Base-by-base conservation (phyloP, 2,329 filamentous ascomycete genomes). In the Colletotrichum coccodes region DNA sequence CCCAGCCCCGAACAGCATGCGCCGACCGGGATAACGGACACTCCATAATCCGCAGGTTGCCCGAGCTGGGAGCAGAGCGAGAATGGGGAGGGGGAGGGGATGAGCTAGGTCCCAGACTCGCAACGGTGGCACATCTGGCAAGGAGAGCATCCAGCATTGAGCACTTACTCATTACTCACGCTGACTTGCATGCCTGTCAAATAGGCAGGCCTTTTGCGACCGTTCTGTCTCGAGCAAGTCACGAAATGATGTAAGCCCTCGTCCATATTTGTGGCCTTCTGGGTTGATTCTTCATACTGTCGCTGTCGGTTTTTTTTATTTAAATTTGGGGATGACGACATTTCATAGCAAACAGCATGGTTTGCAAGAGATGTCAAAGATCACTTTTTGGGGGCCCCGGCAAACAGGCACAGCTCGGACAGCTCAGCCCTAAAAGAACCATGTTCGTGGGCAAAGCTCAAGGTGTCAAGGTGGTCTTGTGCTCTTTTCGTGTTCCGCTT, bases 381-480 rank as follows among this genome's bases (percentile, higher is more conserved):
- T 46, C 32, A 23, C 47, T 53, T 36, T 32, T 44, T 34, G n/a
- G 3, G 36, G 26, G n/a, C 40, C 42, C 44, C 59, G 34, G 26
- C 50, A 18, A 57, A 36, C 30, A 32, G 60, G 65, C 47, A 40
- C 60, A 60, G 53, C 60, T 59, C 54, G 44, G 53, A 34, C 38
- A 68, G 38, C 65, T 68, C 65, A 68, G 65, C 65, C 65, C 65
- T 64, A 68, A 60, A 28, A 40, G 38, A 65, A 68, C 60, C 65
- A 54, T 65, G 53, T 56, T 44, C 18, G 38, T 18, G 30, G 53
- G 21, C 21, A 36, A 44, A 58, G 46, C 60, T 64, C 60, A 46
- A 50, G 38, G 36, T 58, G 53, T 52, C 65, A 54, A 59, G 52
- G 18, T 42, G 18, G 28, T 58, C 3, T 11, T 53, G 16, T 60